Conservation (phyloP, 2,329 filamentous ascomycete species). For the Epichloe uncinata region DNA sequence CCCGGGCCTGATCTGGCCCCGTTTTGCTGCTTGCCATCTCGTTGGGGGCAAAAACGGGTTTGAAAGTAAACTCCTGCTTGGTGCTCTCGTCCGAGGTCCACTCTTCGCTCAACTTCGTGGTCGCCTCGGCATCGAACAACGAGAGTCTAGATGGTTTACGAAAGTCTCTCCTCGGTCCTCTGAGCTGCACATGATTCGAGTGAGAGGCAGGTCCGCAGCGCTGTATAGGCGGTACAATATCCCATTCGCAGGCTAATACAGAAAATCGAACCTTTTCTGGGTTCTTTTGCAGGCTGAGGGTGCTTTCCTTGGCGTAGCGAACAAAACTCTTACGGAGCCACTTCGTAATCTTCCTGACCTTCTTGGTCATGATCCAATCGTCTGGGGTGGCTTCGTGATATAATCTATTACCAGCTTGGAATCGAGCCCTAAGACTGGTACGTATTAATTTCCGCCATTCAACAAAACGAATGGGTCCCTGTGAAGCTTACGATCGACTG, state of each 20-base stretch:
- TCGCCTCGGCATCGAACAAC: background rate
- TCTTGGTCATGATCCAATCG: slow-evolving; percentile 22
- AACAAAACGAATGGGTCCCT: background rate
- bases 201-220: too few species aligned
- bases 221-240: slow-evolving; percentile 8
- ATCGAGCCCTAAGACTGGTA: slow-evolving; percentile 1
- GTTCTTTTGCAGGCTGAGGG: slow-evolving; percentile 16
- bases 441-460: background rate
- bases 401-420: slow-evolving; percentile 7
- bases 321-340: slow-evolving; percentile 28
- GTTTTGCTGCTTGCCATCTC: background rate
- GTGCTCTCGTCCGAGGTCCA: background rate
- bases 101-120: background rate
- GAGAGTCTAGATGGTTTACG: background rate
- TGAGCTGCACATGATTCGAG: background rate
- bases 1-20: background rate
- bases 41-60: background rate
- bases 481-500: background rate
- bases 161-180: background rate
- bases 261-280: slow-evolving; percentile 27
- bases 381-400: slow-evolving; percentile 22
- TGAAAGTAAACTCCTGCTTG: background rate
- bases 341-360: slow-evolving; percentile 20
- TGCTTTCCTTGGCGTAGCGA: slow-evolving; percentile 22
- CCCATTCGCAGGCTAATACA: slow-evolving; percentile 29